Evolutionary conservation across 2,329 filamentous ascomycete species (phyloP).

Genomic region (Pseudogymnoascus sp.): DNA sequence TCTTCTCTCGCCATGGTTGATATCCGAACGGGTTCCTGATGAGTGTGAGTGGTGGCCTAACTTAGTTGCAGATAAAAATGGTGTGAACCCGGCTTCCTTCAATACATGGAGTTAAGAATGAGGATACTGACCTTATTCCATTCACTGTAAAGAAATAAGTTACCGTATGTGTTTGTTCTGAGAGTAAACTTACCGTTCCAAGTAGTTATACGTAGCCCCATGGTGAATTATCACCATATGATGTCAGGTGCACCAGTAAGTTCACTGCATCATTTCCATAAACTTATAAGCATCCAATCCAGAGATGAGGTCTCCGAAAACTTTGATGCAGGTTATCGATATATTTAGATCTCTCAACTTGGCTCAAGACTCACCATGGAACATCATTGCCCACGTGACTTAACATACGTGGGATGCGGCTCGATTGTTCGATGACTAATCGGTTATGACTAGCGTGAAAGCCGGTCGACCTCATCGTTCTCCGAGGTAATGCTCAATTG

Average conservation of each 20-base stretch:
- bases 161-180: conserved; percentile 13
- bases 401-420: not conserved
- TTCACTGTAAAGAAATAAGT: conserved; percentile 49
- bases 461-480: conserved; percentile 1
- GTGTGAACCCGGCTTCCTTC: not conserved
- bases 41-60: not conserved
- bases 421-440: not conserved
- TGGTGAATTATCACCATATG: conserved; percentile 28
- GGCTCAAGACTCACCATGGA: not conserved
- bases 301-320: not conserved
- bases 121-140: conserved; percentile 56
- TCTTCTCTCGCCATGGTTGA: conserved; percentile 69
- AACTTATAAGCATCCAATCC: not conserved
- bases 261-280: not conserved
- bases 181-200: conserved; percentile 62
- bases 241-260: not conserved
- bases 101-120: not conserved
- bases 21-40: conserved; percentile 73
- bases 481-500: not conserved
- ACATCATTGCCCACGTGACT: not conserved
- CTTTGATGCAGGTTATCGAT: not conserved
- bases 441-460: conserved; percentile 6
- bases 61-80: not conserved
- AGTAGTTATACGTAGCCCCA: conserved; percentile 74
- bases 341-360: not conserved